Percentiles rank a stretch among this genome's conserved stretches.
Evolutionary conservation across 495 filamentous ascomycete species (phyloP).

Genomic region (Xylaria curta): DNA sequence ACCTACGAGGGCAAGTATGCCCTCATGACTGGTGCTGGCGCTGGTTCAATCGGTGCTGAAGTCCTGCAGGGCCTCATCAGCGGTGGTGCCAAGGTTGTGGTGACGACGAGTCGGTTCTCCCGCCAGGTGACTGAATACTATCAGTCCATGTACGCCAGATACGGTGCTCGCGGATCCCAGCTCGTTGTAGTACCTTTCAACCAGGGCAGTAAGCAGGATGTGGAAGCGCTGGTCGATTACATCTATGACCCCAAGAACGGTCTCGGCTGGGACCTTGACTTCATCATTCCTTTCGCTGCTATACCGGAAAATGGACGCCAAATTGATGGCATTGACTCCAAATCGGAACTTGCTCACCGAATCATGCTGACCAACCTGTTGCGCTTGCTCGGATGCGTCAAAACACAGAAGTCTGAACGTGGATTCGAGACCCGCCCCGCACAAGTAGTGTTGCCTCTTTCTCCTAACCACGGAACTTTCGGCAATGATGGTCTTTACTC

Average conservation of each 20-base stretch:
- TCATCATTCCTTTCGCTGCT: slow-evolving; percentile 93
- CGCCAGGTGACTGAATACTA: slow-evolving; percentile 99
- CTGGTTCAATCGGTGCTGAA: slow-evolving; percentile 98
- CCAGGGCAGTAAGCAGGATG: slow-evolving; percentile 96
- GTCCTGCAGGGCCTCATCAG: slow-evolving; percentile 96
- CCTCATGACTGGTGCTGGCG: slow-evolving; percentile 97
- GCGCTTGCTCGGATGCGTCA: slow-evolving; percentile 87
- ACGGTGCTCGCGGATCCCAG: slow-evolving; percentile 91
- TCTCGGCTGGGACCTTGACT: slow-evolving; percentile 97
- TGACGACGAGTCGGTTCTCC: slow-evolving; percentile 95
- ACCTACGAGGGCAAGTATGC: slow-evolving; percentile 95
- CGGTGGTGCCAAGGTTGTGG: slow-evolving; percentile 93
- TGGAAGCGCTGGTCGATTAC: slow-evolving; percentile 90
- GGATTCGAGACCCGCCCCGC: slow-evolving; percentile 95
- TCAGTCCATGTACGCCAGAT: slow-evolving; percentile 96
- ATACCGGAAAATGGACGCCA: slow-evolving; percentile 98
- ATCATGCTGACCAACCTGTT: slow-evolving; percentile 99
- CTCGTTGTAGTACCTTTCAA: slow-evolving; percentile 99
- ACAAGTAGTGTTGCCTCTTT: slow-evolving; percentile 93
- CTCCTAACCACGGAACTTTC: slow-evolving; percentile 98
- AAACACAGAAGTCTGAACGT: slow-evolving; percentile 82
- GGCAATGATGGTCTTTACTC: slow-evolving; percentile 98
- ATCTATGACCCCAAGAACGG: slow-evolving; percentile 97
- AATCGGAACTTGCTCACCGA: slow-evolving; percentile 96
- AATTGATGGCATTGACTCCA: slow-evolving; percentile 96